These are phyloP conservation scores for Xylariales sp. DNA, from an alignment of 2,329 filamentous ascomycete genomes.

Conservation along the genomic window DNA sequence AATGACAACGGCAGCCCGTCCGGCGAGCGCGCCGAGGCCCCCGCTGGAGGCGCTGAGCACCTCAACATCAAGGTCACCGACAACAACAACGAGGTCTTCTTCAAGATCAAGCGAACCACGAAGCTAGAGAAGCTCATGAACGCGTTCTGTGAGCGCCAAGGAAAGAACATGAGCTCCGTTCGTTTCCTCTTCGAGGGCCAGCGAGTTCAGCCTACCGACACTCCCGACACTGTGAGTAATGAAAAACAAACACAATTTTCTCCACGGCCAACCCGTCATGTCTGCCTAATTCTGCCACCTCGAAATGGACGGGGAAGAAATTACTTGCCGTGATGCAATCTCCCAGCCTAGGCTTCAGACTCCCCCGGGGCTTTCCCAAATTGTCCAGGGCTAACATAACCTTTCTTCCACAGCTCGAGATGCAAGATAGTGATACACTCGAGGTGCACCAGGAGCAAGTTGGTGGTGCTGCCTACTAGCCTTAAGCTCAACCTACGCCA, in stretches of 20 bases:
- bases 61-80: constrained; percentile 99
- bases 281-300: no score
- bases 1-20: constrained; percentile 45
- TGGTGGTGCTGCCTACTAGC: constrained; percentile 68
- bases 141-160: constrained; percentile 94
- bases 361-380: neutral
- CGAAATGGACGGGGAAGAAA: no score
- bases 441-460: constrained; percentile 99
- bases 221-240: constrained; percentile 78
- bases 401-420: constrained; percentile 71
- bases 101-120: constrained; percentile 98
- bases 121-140: constrained; percentile 97
- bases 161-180: constrained; percentile 78
- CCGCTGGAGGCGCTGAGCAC: constrained; percentile 64
- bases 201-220: constrained; percentile 83
- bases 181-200: constrained; percentile 96
- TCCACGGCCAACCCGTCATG: no score
- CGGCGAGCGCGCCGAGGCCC: constrained; percentile 33
- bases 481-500: no score
- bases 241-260: no score
- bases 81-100: constrained; percentile 99
- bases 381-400: neutral
- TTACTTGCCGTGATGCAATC: no score
- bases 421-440: constrained; percentile 92
- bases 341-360: neutral